Percentiles rank a stretch among this genome's conserved stretches.
Conservation (phyloP, 345 rosid genomes). For the Toxicodendron radicans region DNA sequence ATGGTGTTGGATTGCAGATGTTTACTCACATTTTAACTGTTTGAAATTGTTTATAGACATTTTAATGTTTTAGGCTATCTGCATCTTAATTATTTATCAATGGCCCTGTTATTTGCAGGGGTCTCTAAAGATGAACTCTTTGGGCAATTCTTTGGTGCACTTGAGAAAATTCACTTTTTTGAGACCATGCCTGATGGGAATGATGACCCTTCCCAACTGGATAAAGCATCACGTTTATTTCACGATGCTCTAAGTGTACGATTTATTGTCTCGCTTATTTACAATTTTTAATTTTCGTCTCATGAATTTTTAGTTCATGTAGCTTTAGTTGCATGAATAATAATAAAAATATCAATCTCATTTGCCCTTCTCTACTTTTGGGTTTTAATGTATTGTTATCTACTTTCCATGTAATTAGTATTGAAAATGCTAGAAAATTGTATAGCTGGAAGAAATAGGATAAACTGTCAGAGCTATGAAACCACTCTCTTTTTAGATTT, state of each 20-base stretch:
- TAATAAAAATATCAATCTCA: background rate
- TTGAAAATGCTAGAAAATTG: constrained; percentile 1
- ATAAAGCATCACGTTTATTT: constrained; percentile 68
- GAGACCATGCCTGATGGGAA: constrained; percentile 52
- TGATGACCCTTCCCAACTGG: constrained; percentile 67
- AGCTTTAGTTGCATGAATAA: background rate
- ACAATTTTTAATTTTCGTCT: constrained; percentile 11
- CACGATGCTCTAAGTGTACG: constrained; percentile 71
- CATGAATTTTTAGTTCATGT: constrained; percentile 7
- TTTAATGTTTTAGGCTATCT: background rate
- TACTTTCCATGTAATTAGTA: background rate
- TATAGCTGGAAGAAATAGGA: background rate
- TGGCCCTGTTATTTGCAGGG: constrained; percentile 42
- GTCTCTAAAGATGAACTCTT: constrained; percentile 71
- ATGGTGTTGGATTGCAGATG: background rate
- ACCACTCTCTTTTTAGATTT: no score
- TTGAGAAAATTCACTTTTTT: constrained; percentile 66
- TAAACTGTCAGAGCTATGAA: background rate
- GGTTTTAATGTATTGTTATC: constrained; percentile 8
- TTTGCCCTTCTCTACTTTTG: constrained; percentile 9
- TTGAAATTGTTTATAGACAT: background rate
- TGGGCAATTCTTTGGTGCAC: constrained; percentile 77
- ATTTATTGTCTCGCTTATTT: constrained; percentile 12
- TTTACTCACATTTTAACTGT: background rate
- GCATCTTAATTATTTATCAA: constrained; percentile 9